These are phyloP conservation scores for Dendrobium officinale DNA, from an alignment of 106 monocot genomes.

Conservation along the genomic window DNA sequence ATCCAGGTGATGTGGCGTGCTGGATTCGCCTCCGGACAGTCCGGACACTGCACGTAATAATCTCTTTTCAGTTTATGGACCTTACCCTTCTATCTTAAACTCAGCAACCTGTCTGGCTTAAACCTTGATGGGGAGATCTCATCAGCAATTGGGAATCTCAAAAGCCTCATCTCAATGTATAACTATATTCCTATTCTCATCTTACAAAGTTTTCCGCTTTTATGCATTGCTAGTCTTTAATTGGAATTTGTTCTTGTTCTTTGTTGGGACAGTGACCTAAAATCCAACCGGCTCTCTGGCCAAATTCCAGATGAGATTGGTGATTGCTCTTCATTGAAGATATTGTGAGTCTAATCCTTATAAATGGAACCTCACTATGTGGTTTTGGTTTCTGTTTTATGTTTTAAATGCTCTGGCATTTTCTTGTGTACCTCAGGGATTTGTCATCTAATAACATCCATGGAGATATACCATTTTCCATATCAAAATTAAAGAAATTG, in stretches of 20 bases:
- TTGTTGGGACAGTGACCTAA: conserved; percentile 59
- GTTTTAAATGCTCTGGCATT: not conserved
- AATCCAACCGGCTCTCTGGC: conserved; percentile 60
- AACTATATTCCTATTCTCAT: not conserved
- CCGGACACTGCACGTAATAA: too few species aligned
- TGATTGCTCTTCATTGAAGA: conserved; percentile 58
- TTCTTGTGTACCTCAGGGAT: conserved; percentile 38
- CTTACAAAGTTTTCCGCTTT: not conserved
- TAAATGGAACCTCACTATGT: not conserved
- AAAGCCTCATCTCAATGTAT: conserved; percentile 68
- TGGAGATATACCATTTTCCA: conserved; percentile 90
- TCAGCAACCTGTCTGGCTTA: conserved; percentile 79
- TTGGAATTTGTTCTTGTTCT: not conserved
- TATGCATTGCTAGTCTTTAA: not conserved
- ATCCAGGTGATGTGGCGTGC: too few species aligned
- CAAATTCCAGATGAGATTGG: conserved; percentile 99
- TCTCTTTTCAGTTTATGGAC: not conserved
- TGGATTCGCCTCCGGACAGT: too few species aligned
- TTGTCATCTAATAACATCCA: conserved; percentile 75
- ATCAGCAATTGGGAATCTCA: conserved; percentile 70
- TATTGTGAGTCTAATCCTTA: conserved; percentile 43
- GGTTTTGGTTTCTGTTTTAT: not conserved
- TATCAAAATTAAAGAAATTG: conserved; percentile 87
- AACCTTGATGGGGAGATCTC: conserved; percentile 90
- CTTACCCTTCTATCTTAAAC: conserved; percentile 1